Base-by-base conservation (phyloP, 1,139 yeast species). In the Kurtzmaniella natalensis region DNA sequence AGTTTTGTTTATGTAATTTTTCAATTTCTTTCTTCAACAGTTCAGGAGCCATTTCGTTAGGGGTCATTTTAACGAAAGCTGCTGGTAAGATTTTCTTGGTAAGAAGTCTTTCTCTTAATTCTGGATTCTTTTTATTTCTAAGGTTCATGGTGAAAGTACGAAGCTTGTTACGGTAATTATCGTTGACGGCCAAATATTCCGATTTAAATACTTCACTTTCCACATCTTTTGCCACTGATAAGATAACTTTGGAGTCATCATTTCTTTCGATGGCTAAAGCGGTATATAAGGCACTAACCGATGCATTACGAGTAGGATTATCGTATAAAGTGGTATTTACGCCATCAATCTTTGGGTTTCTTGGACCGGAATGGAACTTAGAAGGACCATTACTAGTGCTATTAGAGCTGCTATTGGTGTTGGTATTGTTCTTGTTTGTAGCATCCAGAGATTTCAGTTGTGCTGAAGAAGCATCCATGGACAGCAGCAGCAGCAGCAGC, bases 21-120 rank as follows among this genome's bases (percentile, higher is more conserved):
- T 88, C 94, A 46, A 89, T 72, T 55, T 88, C 94, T 55, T 83
- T 76, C 61, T 84, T 86, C 46, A 92, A 73, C 7, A 81, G 67
- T 51, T 87, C 96, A 2, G 96, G 95, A 0, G 97, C 97, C 81
- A 92, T 74, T 45, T 92, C 98, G 51, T 82, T 87, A 7, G 96
- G 94, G 23, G 81, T 67, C 95, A 94, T 89, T 28, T 63, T 74
- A 36, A 83, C 81, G 46, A 92, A 75, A 30, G 77, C 71, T 14
- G 69, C 64, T 1, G 96, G 80, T 20, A 70, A 43, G 31, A 92
- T 71, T 37, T 76, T 81, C 14, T 87, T 84, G 14, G 70, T 58
- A 21, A 83, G 71, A 30, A 92, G 73, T 42, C 84, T 73, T 25
- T 65, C 69, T 46, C 97, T 74, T 40, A 92, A 70, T 44, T 81